A percentile compares a stretch with the other conserved stretches of the same genome.
Evolutionary conservation across 2,329 filamentous ascomycete genomes (phyloP).

Genomic region (Ophiostoma angusticollis): DNA sequence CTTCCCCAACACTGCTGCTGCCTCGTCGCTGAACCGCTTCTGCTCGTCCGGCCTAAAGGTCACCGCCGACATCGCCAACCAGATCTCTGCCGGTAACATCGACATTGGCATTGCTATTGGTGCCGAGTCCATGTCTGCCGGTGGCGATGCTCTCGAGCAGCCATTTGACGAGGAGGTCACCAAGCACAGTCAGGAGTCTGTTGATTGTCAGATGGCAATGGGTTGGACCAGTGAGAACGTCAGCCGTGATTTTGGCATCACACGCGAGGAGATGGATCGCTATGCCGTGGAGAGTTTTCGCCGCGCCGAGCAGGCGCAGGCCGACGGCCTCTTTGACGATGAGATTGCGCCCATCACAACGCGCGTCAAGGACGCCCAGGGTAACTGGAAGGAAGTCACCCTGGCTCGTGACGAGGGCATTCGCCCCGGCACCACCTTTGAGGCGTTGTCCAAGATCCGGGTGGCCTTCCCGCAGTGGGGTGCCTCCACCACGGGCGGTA

Average conservation of each 20-base stretch:
- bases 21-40: constrained; percentile 83
- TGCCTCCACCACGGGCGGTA: constrained; percentile 75
- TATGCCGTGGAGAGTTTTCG: constrained; percentile 82
- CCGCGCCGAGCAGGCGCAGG: constrained; percentile 79
- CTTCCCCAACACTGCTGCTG: constrained; percentile 79
- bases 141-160: constrained; percentile 54
- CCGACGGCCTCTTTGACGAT: constrained; percentile 80
- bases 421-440: constrained; percentile 76
- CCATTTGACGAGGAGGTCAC: constrained; percentile 70
- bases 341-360: constrained; percentile 86
- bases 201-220: constrained; percentile 90
- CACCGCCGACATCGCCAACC: constrained; percentile 84
- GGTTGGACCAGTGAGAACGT: constrained; percentile 97
- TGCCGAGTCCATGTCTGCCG: constrained; percentile 74
- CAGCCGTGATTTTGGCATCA: constrained; percentile 75
- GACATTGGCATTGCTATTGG: constrained; percentile 79
- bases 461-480: constrained; percentile 86
- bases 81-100: constrained; percentile 69
- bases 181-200: constrained; percentile 57
- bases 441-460: constrained; percentile 71
- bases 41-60: constrained; percentile 95
- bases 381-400: constrained; percentile 63
- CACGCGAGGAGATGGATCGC: constrained; percentile 66
- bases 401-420: constrained; percentile 83
- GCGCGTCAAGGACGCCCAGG: constrained; percentile 71